Evolutionary conservation across 2,329 filamentous ascomycete genomes (phyloP).

Genomic region (Colletotrichum sp.): DNA sequence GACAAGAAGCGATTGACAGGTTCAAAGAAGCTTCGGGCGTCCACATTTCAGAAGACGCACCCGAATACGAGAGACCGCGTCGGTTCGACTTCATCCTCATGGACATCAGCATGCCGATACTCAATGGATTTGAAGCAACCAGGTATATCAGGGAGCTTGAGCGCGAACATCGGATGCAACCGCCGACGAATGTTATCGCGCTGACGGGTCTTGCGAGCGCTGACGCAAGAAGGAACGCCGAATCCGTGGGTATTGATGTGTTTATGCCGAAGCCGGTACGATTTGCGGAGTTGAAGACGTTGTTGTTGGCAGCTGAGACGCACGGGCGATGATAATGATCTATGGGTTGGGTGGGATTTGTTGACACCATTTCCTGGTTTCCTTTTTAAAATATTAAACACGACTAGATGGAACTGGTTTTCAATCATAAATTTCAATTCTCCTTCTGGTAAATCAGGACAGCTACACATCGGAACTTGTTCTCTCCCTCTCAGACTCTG

Average conservation of each 20-base stretch:
- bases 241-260: constrained; percentile 52
- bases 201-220: constrained; percentile 57
- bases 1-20: constrained; percentile 50
- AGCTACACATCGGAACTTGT: neutral
- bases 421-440: neutral
- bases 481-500: too few relatives aligned
- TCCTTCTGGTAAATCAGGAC: neutral
- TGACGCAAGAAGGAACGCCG: constrained; percentile 53
- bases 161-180: constrained; percentile 40
- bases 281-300: constrained; percentile 45
- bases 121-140: constrained; percentile 56
- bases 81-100: constrained; percentile 42
- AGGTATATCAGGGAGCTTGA: constrained; percentile 54
- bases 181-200: constrained; percentile 51
- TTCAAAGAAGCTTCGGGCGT: constrained; percentile 37
- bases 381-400: neutral
- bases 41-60: neutral
- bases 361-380: neutral
- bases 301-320: constrained; percentile 25
- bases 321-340: neutral
- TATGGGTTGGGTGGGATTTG: neutral
- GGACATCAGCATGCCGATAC: constrained; percentile 63
- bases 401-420: neutral
- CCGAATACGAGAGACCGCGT: neutral
- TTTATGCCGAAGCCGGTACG: constrained; percentile 58